Conservation (phyloP, 2,329 filamentous ascomycete genomes). For the Pseudogymnoascus sp. region DNA sequence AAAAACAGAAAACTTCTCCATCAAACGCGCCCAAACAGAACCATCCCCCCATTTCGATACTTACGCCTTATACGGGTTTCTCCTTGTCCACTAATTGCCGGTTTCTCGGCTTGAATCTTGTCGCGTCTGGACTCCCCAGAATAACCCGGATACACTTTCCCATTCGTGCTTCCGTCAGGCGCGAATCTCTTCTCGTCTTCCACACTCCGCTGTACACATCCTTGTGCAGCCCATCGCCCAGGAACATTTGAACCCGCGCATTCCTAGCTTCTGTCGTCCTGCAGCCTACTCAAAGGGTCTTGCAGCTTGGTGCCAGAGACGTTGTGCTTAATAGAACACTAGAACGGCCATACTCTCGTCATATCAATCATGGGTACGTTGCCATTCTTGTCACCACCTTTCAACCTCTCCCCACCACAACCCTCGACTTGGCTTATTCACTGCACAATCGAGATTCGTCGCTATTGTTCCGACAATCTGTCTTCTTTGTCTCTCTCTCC, state of each 20-base stretch:
- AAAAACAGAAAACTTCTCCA: conserved; percentile 7
- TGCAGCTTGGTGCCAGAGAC: conserved; percentile 7
- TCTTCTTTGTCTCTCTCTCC: conserved; percentile 5
- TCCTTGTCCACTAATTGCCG: neutral
- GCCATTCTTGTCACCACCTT: conserved; percentile 4
- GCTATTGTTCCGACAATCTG: conserved; percentile 2
- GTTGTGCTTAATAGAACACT: conserved; percentile 7
- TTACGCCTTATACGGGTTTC: neutral
- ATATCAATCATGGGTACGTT: conserved; percentile 13
- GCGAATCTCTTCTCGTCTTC: conserved; percentile 6
- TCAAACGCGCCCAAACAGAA: neutral
- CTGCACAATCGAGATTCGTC: conserved; percentile 7
- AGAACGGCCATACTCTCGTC: neutral
- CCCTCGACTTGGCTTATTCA: neutral
- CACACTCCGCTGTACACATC: conserved; percentile 5
- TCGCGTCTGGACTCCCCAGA: neutral
- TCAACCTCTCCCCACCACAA: neutral
- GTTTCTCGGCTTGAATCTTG: neutral
- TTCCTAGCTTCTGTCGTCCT: conserved; percentile 5
- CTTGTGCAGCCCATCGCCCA: conserved; percentile 8
- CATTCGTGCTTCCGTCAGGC: conserved; percentile 9
- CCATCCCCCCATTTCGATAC: neutral
- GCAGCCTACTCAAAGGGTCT: conserved; percentile 10
- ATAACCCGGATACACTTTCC: neutral
- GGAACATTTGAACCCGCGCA: conserved; percentile 6